Conservation (phyloP, 1,284 basidiomycete species). For the Apiotrichum gracile region DNA sequence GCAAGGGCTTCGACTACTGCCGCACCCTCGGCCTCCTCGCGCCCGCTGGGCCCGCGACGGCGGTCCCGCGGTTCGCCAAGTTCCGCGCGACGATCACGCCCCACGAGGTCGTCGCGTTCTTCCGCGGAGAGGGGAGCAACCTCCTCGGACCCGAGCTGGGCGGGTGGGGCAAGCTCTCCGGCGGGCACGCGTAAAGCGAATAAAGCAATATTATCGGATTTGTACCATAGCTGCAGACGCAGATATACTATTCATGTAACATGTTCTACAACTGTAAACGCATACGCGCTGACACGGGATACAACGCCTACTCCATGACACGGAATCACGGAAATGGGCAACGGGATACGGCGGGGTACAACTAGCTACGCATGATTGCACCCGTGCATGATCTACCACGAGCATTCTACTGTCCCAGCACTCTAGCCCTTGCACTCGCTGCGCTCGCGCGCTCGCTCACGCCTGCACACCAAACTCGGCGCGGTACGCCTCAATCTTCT, state of each 20-base stretch:
- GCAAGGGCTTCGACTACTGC: conserved; percentile 41
- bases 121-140: conserved; percentile 39
- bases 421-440: too few relatives aligned
- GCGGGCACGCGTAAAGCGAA: conserved; percentile 35
- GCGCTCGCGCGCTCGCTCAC: too few relatives aligned
- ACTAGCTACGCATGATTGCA: too few relatives aligned
- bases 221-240: not conserved
- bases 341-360: too few relatives aligned
- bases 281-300: not conserved
- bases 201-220: not conserved
- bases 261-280: not conserved
- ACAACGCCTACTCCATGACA: not conserved
- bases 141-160: conserved; percentile 40
- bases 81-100: conserved; percentile 39
- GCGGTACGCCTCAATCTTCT: conserved; percentile 73
- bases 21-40: conserved; percentile 34
- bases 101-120: conserved; percentile 44
- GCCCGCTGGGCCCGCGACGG: conserved; percentile 25
- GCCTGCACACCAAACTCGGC: conserved; percentile 61
- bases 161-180: conserved; percentile 43
- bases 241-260: not conserved
- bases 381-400: too few relatives aligned
- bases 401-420: too few relatives aligned
- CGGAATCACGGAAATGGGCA: not conserved
- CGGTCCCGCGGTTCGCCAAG: conserved; percentile 36